Conservation (phyloP, 2,329 filamentous ascomycete species). For the Aspergillus vadensis region DNA sequence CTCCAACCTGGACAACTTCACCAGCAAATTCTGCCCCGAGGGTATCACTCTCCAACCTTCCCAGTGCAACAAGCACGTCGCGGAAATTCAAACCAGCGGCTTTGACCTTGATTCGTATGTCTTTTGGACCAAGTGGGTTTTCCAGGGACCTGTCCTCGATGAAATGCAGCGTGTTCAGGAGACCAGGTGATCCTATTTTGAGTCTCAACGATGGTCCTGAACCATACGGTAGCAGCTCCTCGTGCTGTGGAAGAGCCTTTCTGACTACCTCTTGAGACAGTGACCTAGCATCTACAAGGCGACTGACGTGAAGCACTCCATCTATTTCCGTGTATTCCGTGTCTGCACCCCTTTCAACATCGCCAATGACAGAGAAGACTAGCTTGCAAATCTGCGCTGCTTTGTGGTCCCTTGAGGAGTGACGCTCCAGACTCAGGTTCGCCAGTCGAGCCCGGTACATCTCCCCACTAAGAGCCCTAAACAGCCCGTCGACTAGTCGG, state of each 20-base stretch:
- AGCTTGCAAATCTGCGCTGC: constrained; percentile 7
- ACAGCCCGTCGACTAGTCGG: constrained; percentile 16
- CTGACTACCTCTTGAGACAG: constrained; percentile 7
- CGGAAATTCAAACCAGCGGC: constrained; percentile 29
- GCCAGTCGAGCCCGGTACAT: constrained; percentile 4
- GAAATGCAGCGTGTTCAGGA: constrained; percentile 22
- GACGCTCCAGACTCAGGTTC: constrained; percentile 8
- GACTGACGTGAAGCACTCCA: constrained; percentile 13
- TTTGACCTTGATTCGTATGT: constrained; percentile 28
- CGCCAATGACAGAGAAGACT: neutral
- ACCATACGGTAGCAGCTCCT: neutral
- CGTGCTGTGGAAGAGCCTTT: neutral
- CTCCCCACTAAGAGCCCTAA: constrained; percentile 13
- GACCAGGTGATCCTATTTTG: constrained; percentile 21
- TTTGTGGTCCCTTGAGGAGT: neutral
- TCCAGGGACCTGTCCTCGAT: constrained; percentile 15
- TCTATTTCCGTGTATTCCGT: constrained; percentile 13
- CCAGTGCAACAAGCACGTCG: constrained; percentile 17
- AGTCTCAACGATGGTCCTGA: constrained; percentile 14
- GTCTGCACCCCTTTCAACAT: neutral
- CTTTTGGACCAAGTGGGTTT: constrained; percentile 11
- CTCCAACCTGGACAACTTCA: constrained; percentile 1
- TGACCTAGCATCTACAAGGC: neutral
- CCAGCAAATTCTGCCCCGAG: constrained; percentile 4
- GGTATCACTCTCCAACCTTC: neutral